Percentiles rank a stretch among this genome's conserved stretches.
Evolutionary conservation across 2,329 filamentous ascomycete genomes (phyloP).

Genomic region (Exophiala lecanii-corni): DNA sequence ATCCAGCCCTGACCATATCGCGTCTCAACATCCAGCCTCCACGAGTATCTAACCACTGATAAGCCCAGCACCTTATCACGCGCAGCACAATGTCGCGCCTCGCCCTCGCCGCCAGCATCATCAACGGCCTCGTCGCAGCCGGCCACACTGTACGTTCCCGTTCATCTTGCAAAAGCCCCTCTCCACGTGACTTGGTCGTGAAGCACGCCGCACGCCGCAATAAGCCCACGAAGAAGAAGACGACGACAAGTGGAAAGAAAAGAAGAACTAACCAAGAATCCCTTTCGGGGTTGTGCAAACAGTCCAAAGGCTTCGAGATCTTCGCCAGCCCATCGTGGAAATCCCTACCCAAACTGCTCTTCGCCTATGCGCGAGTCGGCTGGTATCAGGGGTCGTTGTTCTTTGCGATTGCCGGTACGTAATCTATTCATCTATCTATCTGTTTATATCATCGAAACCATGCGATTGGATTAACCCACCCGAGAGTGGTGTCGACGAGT

Average conservation of each 20-base stretch:
- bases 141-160: constrained; percentile 11
- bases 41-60: no score
- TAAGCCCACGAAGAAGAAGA: no score
- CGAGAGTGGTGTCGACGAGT: no score
- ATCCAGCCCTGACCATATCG: no score
- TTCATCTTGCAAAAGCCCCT: not conserved
- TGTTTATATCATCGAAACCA: no score
- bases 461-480: no score
- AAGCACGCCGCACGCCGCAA: not conserved
- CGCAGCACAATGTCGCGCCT: not conserved
- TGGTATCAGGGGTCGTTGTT: constrained; percentile 18
- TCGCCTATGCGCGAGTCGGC: constrained; percentile 13
- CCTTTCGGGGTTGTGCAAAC: not conserved
- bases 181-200: not conserved
- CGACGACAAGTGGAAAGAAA: no score
- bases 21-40: no score
- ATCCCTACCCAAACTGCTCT: constrained; percentile 11
- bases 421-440: not conserved
- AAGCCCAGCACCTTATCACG: no score
- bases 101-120: constrained; percentile 11
- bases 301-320: constrained; percentile 13
- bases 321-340: constrained; percentile 13
- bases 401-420: constrained; percentile 12
- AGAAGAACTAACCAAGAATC: no score
- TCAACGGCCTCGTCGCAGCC: constrained; percentile 7